A percentile compares a stretch with the other conserved stretches of the same genome.
phyloP scores from a whole-genome alignment of 2,329 filamentous ascomycete species.

The Rhinocladiella mackenziei region DNA sequence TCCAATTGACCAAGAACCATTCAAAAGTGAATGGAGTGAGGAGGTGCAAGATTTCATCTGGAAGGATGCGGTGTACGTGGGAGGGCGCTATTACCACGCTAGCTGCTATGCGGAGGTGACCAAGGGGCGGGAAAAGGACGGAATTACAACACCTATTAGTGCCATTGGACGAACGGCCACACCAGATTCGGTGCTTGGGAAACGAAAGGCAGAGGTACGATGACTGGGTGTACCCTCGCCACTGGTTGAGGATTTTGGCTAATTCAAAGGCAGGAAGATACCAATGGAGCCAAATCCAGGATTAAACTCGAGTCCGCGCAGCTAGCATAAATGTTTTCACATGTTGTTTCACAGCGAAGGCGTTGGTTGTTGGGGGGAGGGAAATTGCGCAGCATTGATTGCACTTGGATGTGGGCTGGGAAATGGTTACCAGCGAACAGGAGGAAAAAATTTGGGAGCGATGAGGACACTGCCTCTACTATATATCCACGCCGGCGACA shows the following conservation, averaged over 20 bases:
- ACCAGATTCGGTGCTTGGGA: conserved; percentile 65
- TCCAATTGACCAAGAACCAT: conserved; percentile 92
- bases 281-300: conserved; percentile 19
- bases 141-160: conserved; percentile 38
- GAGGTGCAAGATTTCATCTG: conserved; percentile 96
- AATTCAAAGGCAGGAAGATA: conserved; percentile 13
- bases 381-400: background rate
- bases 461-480: too few relatives aligned
- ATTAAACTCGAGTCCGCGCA: conserved; percentile 33
- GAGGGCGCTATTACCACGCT: conserved; percentile 78
- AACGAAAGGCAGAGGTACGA: conserved; percentile 65
- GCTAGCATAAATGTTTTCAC: conserved; percentile 1
- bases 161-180: conserved; percentile 43
- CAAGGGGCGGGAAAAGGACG: conserved; percentile 51
- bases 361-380: background rate
- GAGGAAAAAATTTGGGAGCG: too few relatives aligned
- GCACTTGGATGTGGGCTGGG: too few relatives aligned
- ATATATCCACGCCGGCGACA: too few relatives aligned
- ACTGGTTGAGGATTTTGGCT: conserved; percentile 2
- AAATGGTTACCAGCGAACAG: too few relatives aligned
- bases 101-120: conserved; percentile 82
- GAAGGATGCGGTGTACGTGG: conserved; percentile 79
- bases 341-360: conserved; percentile 1
- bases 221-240: background rate
- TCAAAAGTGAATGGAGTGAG: conserved; percentile 87